These are phyloP conservation scores for Suillus alpinus DNA, from an alignment of 768 basidiomycete genomes.

Conservation along the genomic window DNA sequence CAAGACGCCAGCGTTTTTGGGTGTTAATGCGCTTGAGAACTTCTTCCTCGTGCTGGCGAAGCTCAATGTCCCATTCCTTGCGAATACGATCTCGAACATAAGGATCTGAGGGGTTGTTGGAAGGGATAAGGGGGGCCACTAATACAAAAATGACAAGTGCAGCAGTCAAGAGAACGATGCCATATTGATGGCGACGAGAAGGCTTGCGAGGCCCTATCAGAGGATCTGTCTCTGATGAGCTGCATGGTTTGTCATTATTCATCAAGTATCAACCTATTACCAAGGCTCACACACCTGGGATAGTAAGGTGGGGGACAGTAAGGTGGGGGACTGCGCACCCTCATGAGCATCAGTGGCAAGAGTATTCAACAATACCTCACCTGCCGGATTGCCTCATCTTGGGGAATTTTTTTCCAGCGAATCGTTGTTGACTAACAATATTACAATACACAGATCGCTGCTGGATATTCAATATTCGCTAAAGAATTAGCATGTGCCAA, in stretches of 20 bases:
- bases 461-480: neutral
- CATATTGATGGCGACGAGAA: neutral
- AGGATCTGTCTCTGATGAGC: neutral
- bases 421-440: neutral
- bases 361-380: neutral
- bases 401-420: neutral
- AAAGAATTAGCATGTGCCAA: neutral
- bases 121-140: conserved; percentile 9
- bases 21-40: conserved; percentile 8
- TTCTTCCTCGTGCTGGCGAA: conserved; percentile 15
- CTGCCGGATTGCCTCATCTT: neutral
- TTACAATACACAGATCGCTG: neutral
- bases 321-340: neutral
- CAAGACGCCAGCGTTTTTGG: conserved; percentile 18
- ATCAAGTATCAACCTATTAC: neutral
- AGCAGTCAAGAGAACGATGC: neutral
- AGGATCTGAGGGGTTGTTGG: conserved; percentile 18
- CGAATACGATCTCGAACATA: conserved; percentile 20
- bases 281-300: neutral
- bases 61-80: conserved; percentile 19
- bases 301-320: neutral
- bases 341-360: neutral
- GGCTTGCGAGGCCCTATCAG: neutral
- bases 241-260: neutral
- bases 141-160: neutral